Conservation (phyloP, 2,329 filamentous ascomycete species). For the Plectosphaerella plurivora region DNA sequence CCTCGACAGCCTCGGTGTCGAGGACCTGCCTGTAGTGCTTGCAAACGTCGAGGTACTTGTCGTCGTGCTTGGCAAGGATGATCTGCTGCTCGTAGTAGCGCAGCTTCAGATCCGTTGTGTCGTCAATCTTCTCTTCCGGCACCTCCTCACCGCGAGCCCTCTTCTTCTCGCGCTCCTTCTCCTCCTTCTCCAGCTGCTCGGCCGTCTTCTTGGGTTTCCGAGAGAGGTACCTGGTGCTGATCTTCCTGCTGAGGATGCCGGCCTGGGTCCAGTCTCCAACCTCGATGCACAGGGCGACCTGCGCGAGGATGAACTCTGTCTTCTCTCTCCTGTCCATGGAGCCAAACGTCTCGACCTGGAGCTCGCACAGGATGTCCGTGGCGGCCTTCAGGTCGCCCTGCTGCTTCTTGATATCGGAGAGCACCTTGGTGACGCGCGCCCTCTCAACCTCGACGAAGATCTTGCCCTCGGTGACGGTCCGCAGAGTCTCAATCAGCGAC, state of each 20-base stretch:
- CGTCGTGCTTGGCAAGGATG: conserved; percentile 88
- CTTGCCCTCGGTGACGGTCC: conserved; percentile 98
- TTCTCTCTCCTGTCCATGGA: conserved; percentile 97
- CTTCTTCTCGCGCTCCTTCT: conserved; percentile 84
- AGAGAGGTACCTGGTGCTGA: conserved; percentile 87
- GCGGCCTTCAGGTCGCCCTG: conserved; percentile 90
- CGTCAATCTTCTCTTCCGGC: conserved; percentile 72
- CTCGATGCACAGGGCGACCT: conserved; percentile 92
- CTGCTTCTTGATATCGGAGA: conserved; percentile 95
- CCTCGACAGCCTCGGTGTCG: conserved; percentile 91
- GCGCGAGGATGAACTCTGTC: conserved; percentile 96
- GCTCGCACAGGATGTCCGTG: conserved; percentile 89
- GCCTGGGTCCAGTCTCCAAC: conserved; percentile 96
- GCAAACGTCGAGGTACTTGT: conserved; percentile 96
- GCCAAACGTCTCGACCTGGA: conserved; percentile 98
- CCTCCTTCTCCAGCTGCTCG: conserved; percentile 86
- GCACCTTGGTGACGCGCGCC: conserved; percentile 87
- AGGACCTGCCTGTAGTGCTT: conserved; percentile 97
- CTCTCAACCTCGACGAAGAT: conserved; percentile 99
- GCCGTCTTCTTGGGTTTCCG: conserved; percentile 87
- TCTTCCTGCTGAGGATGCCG: conserved; percentile 89
- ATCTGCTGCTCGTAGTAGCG: conserved; percentile 98
- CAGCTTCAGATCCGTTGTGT: conserved; percentile 94
- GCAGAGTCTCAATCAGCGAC: conserved; percentile 87
- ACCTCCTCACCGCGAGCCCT: conserved; percentile 75